Evolutionary conservation across 768 basidiomycete species (phyloP).

Genomic region (Leucosporidium yakuticum): DNA sequence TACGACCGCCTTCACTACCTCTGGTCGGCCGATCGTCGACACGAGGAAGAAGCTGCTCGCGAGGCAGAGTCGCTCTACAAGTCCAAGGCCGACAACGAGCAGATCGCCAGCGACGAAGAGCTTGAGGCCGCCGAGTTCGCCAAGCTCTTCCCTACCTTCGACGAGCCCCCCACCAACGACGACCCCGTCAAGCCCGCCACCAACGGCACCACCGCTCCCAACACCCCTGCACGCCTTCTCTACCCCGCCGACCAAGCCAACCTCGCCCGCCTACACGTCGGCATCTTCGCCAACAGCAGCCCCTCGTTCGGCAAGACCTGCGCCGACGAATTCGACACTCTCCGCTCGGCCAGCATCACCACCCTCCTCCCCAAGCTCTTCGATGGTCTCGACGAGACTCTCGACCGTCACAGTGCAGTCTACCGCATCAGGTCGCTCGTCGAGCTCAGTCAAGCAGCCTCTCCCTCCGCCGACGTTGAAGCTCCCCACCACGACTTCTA

Average conservation of each 20-base stretch:
- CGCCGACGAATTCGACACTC: conserved; percentile 6
- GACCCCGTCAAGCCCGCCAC: neutral
- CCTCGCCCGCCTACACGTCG: conserved; percentile 22
- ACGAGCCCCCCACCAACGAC: conserved; percentile 36
- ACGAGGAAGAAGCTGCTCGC: conserved; percentile 58
- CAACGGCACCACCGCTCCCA: neutral
- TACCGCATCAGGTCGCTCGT: conserved; percentile 34
- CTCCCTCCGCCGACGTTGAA: conserved; percentile 28
- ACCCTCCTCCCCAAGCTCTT: conserved; percentile 24
- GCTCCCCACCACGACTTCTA: conserved; percentile 41
- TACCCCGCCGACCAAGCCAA: conserved; percentile 19
- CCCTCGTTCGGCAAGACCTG: neutral
- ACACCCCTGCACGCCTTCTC: conserved; percentile 16
- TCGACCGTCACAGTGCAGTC: conserved; percentile 24
- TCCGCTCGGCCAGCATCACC: conserved; percentile 15
- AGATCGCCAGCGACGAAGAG: conserved; percentile 61
- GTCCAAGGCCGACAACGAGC: conserved; percentile 53
- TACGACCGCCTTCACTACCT: conserved; percentile 70
- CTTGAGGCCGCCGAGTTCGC: conserved; percentile 77
- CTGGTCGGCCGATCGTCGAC: conserved; percentile 75
- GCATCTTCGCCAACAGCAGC: conserved; percentile 11
- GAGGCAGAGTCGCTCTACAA: conserved; percentile 73
- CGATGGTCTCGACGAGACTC: conserved; percentile 19
- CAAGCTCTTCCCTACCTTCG: conserved; percentile 77
- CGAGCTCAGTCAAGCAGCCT: conserved; percentile 11